Conservation (phyloP, 129 eudicot genomes). For the Escallonia herrerae region DNA sequence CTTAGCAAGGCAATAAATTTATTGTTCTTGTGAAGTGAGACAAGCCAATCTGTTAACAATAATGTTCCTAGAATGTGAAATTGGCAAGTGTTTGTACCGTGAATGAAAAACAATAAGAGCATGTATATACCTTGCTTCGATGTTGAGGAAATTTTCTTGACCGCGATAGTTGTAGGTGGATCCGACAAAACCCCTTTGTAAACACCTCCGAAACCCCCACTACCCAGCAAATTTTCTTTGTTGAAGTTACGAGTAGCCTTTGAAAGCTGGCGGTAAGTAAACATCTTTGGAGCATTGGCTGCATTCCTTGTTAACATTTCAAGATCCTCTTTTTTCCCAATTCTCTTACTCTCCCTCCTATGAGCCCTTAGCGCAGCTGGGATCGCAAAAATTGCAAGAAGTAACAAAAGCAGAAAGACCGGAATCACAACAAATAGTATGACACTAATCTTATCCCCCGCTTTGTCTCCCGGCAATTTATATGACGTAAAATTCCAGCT, state of each 20-base stretch:
- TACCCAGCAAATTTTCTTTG: slow-evolving; percentile 52
- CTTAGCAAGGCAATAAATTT: neutral
- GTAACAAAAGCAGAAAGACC: slow-evolving; percentile 9
- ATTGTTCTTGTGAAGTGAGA: neutral
- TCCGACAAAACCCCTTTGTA: slow-evolving; percentile 41
- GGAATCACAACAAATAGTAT: slow-evolving; percentile 21
- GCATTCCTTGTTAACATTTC: slow-evolving; percentile 41
- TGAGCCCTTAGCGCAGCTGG: slow-evolving; percentile 19
- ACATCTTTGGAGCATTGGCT: slow-evolving; percentile 48
- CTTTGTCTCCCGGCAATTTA: slow-evolving; percentile 20
- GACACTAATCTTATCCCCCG: too few species aligned
- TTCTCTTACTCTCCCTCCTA: slow-evolving; percentile 28
- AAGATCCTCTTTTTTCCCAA: slow-evolving; percentile 29
- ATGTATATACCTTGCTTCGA: slow-evolving; percentile 50
- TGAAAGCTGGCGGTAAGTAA: slow-evolving; percentile 40
- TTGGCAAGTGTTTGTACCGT: too few species aligned
- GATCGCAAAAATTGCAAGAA: slow-evolving; percentile 10
- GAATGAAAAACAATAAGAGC: neutral
- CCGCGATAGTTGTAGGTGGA: slow-evolving; percentile 38
- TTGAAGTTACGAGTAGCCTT: slow-evolving; percentile 53
- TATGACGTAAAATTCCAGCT: slow-evolving; percentile 50
- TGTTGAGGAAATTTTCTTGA: slow-evolving; percentile 14
- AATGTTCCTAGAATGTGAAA: too few species aligned
- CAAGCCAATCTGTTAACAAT: too few species aligned
- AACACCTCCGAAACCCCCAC: slow-evolving; percentile 75